phyloP scores from a whole-genome alignment of 2,329 filamentous ascomycete species.

The Aspergillus sp. region DNA sequence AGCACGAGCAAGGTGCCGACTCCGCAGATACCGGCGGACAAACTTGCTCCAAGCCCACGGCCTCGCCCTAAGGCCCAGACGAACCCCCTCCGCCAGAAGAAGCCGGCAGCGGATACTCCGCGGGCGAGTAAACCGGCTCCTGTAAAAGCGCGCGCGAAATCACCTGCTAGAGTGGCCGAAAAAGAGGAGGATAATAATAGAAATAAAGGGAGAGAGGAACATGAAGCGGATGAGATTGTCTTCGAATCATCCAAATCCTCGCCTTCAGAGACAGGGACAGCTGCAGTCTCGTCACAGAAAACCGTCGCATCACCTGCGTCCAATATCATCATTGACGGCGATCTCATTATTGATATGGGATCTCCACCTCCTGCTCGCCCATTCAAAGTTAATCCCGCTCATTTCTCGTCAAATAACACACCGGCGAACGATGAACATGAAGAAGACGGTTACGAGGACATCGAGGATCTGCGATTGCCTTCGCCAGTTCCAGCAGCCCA shows the following conservation, averaged over 20 bases:
- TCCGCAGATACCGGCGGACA: constrained; percentile 31
- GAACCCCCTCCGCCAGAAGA: constrained; percentile 35
- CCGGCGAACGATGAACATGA: constrained; percentile 35
- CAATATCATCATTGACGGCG: constrained; percentile 49
- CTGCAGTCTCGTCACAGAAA: constrained; percentile 30
- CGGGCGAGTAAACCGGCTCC: constrained; percentile 17
- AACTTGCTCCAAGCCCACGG: constrained; percentile 27
- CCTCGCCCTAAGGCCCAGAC: constrained; percentile 29
- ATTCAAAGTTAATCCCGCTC: constrained; percentile 41
- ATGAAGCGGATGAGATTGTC: constrained; percentile 24
- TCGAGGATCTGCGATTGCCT: constrained; percentile 38
- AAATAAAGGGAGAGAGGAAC: neutral
- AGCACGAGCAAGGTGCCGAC: constrained; percentile 34
- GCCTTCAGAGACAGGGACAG: constrained; percentile 33
- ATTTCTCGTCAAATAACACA: constrained; percentile 44
- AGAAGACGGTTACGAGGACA: constrained; percentile 40
- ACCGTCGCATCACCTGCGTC: constrained; percentile 35
- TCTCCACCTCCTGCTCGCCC: constrained; percentile 44
- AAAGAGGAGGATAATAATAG: neutral
- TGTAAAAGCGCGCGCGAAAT: constrained; percentile 24
- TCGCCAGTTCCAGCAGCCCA: constrained; percentile 32
- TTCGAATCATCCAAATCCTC: constrained; percentile 25
- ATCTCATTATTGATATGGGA: constrained; percentile 51
- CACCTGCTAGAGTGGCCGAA: constrained; percentile 16
- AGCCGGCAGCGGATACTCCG: constrained; percentile 21